Percentiles rank a stretch among this genome's conserved stretches.
phyloP scores from a whole-genome alignment of 78 protist genomes.

The Neovahlkampfia damariscottae region DNA sequence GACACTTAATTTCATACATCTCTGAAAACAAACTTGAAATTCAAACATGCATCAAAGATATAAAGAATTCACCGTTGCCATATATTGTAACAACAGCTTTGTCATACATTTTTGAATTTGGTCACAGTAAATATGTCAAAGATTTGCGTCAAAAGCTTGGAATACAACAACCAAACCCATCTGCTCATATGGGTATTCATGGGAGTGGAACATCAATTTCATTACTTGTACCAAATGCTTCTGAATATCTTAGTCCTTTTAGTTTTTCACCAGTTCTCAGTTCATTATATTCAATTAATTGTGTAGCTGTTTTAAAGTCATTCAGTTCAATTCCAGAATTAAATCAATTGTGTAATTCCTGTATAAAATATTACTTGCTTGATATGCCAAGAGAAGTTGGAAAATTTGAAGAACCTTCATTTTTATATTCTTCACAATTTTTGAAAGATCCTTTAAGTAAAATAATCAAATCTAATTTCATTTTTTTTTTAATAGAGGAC shows the following conservation, averaged over 20 bases:
- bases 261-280: conserved; percentile 1
- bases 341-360: background rate
- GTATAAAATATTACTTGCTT: background rate
- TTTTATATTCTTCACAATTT: background rate
- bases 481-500: too few species aligned
- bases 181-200: background rate
- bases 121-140: background rate
- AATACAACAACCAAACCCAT: background rate
- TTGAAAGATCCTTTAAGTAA: background rate
- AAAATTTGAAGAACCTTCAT: background rate
- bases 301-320: background rate
- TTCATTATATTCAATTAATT: background rate
- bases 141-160: background rate
- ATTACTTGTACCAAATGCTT: background rate
- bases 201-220: background rate
- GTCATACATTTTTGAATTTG: background rate
- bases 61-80: background rate
- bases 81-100: background rate
- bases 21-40: background rate
- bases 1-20: background rate
- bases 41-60: background rate
- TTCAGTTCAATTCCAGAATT: background rate
- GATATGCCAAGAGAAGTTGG: background rate
- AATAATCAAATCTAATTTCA: too few species aligned
- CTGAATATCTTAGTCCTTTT: background rate